A percentile compares a stretch with the other conserved stretches of the same genome.
Conservation (phyloP, 768 basidiomycete genomes). For the Tylopilus vinaceipallidus region DNA sequence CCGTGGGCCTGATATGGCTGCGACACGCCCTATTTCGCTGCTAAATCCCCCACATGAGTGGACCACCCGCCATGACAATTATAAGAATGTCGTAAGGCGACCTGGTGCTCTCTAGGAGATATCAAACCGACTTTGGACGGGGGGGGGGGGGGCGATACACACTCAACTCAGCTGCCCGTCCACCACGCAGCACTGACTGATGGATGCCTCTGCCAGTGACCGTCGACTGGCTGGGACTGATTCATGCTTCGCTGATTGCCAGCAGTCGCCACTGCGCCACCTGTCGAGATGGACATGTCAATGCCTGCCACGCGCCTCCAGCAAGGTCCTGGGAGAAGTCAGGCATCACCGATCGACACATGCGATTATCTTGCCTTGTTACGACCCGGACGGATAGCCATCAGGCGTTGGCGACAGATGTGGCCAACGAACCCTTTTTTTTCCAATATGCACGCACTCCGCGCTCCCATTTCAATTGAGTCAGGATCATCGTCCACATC, state of each 20-base stretch:
- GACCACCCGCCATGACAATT: slow-evolving; percentile 11
- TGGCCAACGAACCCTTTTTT: slow-evolving; percentile 15
- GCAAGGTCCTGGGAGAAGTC: slow-evolving; percentile 18
- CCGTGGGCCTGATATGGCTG: slow-evolving; percentile 15
- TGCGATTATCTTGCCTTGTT: slow-evolving; percentile 13
- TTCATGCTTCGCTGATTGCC: slow-evolving; percentile 19
- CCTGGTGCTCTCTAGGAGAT: background rate
- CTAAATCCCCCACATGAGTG: slow-evolving; percentile 17
- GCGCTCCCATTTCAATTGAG: slow-evolving; percentile 10
- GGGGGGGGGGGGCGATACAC: slow-evolving; percentile 9
- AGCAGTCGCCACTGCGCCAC: slow-evolving; percentile 20
- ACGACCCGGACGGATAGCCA: slow-evolving; percentile 5
- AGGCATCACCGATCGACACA: slow-evolving; percentile 2
- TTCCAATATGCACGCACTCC: background rate
- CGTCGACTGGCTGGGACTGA: slow-evolving; percentile 19
- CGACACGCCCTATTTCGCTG: slow-evolving; percentile 5
- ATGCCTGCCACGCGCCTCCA: slow-evolving; percentile 19
- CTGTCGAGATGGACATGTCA: slow-evolving; percentile 4
- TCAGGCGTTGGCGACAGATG: slow-evolving; percentile 18
- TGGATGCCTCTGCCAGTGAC: too few relatives aligned
- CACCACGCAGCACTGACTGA: slow-evolving; percentile 15
- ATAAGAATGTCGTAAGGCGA: slow-evolving; percentile 28
- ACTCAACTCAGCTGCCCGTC: slow-evolving; percentile 22
- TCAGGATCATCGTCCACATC: background rate
- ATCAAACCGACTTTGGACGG: slow-evolving; percentile 5